Conservation (phyloP, 1,284 basidiomycete genomes). For the Ceratobasidium sp. region DNA sequence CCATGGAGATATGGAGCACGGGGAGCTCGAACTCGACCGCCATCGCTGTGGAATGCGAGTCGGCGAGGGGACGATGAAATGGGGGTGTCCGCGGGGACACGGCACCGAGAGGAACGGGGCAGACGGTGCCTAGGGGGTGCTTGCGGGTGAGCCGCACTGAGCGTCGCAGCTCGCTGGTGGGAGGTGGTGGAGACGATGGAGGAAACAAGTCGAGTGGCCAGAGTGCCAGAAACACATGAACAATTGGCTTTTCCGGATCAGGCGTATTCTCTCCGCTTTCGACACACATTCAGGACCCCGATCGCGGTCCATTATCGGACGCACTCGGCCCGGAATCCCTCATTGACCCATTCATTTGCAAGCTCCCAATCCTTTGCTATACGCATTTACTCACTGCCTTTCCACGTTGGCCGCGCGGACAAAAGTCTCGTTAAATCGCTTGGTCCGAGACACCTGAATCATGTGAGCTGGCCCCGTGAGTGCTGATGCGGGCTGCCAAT, state of each 20-base stretch:
- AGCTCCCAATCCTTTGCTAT: conserved; percentile 1
- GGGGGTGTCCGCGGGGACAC: conserved; percentile 45
- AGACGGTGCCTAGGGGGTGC: conserved; percentile 11
- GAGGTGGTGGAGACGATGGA: conserved; percentile 14
- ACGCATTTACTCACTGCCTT: not conserved
- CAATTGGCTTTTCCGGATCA: conserved; percentile 40
- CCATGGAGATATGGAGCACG: conserved; percentile 70
- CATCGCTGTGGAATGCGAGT: conserved; percentile 56
- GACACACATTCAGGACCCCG: conserved; percentile 28
- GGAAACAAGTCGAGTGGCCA: conserved; percentile 16
- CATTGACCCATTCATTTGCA: not conserved
- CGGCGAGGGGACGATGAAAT: conserved; percentile 47
- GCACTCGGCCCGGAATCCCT: conserved; percentile 17
- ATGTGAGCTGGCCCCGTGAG: conserved; percentile 31
- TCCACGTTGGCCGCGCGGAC: conserved; percentile 22
- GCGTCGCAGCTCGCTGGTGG: conserved; percentile 20
- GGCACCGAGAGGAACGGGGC: conserved; percentile 33
- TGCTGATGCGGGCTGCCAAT: conserved; percentile 1
- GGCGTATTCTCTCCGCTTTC: conserved; percentile 19
- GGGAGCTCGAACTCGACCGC: conserved; percentile 65
- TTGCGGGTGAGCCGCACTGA: conserved; percentile 40
- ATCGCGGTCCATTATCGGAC: conserved; percentile 38
- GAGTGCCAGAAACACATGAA: conserved; percentile 38
- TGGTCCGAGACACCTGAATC: conserved; percentile 16
- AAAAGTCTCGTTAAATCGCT: conserved; percentile 16